phyloP scores from a whole-genome alignment of 2,329 filamentous ascomycete genomes.

The Tolypocladium ophioglossoides region DNA sequence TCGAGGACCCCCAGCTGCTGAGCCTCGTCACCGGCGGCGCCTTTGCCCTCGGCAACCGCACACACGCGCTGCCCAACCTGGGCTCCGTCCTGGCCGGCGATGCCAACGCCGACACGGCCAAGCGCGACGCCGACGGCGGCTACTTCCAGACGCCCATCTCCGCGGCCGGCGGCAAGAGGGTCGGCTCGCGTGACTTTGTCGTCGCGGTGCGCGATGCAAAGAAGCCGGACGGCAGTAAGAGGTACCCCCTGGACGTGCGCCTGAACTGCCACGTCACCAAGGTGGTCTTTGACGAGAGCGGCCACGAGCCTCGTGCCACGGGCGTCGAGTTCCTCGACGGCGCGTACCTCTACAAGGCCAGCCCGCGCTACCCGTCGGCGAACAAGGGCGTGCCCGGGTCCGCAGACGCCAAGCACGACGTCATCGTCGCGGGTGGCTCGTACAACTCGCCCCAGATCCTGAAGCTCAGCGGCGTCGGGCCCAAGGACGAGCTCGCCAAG shows the following conservation, averaged over 20 bases:
- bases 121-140: constrained; percentile 34
- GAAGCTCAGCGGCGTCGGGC: constrained; percentile 34
- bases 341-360: constrained; percentile 28
- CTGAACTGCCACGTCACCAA: constrained; percentile 22
- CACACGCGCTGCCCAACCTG: constrained; percentile 15
- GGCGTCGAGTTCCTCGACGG: constrained; percentile 33
- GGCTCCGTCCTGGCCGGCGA: constrained; percentile 33
- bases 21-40: constrained; percentile 12
- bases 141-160: constrained; percentile 35
- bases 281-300: constrained; percentile 20
- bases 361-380: constrained; percentile 24
- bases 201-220: constrained; percentile 16
- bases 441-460: constrained; percentile 36
- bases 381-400: constrained; percentile 9
- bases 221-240: constrained; percentile 5
- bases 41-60: constrained; percentile 17
- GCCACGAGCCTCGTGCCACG: constrained; percentile 21
- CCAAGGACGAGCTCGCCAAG: constrained; percentile 23
- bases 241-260: constrained; percentile 9
- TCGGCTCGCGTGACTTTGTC: constrained; percentile 39
- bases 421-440: constrained; percentile 36
- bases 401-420: constrained; percentile 27
- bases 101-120: constrained; percentile 33
- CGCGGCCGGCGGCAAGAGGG: constrained; percentile 28
- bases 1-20: constrained; percentile 41